Conservation (phyloP, 345 rosid genomes). For the Mercurialis annua region DNA sequence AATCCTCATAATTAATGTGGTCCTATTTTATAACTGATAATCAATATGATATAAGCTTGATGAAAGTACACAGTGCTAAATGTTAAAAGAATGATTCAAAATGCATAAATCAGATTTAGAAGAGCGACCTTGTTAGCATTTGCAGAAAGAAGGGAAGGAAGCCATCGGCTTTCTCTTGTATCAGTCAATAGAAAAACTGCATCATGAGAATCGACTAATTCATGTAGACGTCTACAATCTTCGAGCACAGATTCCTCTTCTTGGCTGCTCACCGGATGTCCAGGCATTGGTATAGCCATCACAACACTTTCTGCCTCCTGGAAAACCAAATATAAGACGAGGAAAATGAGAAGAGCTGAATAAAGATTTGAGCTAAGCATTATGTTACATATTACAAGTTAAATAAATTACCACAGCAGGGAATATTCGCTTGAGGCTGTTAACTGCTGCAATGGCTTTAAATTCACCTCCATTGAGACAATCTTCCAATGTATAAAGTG, state of each 20-base stretch:
- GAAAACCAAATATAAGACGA: slow-evolving; percentile 8
- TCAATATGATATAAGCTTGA: slow-evolving; percentile 2
- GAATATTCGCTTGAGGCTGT: slow-evolving; percentile 75
- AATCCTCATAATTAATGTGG: slow-evolving; percentile 6
- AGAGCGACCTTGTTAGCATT: slow-evolving; percentile 65
- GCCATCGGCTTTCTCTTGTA: slow-evolving; percentile 99
- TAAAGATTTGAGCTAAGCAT: not conserved
- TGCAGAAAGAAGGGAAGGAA: slow-evolving; percentile 82
- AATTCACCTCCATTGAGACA: slow-evolving; percentile 79
- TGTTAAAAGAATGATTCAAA: not conserved
- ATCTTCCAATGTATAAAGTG: slow-evolving; percentile 84
- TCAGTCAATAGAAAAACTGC: slow-evolving; percentile 89
- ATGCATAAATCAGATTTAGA: slow-evolving; percentile 4
- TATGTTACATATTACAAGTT: not conserved
- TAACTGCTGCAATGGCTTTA: slow-evolving; percentile 80
- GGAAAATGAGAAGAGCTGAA: slow-evolving; percentile 1
- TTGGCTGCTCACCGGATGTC: slow-evolving; percentile 75
- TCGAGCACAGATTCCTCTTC: slow-evolving; percentile 70
- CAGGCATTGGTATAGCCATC: slow-evolving; percentile 97
- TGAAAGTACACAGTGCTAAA: slow-evolving; percentile 1
- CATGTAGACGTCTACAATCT: slow-evolving; percentile 64
- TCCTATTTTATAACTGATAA: no score
- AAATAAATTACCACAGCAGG: slow-evolving; percentile 74
- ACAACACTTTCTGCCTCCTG: slow-evolving; percentile 77
- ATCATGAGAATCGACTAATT: slow-evolving; percentile 79